Evolutionary conservation across 352 stramenopile species (phyloP).

Genomic region (Phytophthora pini): DNA sequence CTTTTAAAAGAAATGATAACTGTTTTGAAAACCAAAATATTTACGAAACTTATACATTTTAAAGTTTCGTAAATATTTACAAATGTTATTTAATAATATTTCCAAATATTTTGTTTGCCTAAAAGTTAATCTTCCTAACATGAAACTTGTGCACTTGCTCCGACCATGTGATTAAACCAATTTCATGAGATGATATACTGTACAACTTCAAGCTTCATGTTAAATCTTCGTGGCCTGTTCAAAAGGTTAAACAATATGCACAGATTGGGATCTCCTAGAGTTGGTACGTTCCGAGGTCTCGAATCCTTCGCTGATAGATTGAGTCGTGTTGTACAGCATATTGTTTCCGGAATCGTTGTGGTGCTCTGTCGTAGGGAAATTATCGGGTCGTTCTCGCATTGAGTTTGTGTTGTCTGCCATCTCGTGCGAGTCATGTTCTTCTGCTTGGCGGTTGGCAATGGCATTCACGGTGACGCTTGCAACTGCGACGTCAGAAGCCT

Average conservation of each 20-base stretch:
- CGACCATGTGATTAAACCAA: no score
- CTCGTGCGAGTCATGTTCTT: neutral
- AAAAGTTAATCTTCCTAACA: no score
- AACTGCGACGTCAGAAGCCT: conserved; percentile 9
- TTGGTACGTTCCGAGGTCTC: conserved; percentile 21
- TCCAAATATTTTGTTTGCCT: no score
- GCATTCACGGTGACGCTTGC: conserved; percentile 25
- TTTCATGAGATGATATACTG: no score
- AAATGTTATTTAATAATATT: no score
- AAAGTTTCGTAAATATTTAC: no score
- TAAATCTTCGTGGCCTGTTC: neutral
- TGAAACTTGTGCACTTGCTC: no score
- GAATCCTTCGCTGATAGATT: conserved; percentile 11
- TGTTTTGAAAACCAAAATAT: no score
- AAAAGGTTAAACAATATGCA: conserved; percentile 9
- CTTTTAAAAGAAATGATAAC: no score
- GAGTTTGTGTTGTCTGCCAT: neutral
- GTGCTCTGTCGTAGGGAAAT: neutral
- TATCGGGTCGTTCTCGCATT: conserved; percentile 1
- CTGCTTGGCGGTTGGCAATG: conserved; percentile 24
- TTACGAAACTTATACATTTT: no score
- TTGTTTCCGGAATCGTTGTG: neutral
- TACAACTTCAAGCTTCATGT: no score
- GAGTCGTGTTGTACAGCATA: conserved; percentile 15
- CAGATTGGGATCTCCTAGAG: conserved; percentile 8